Evolutionary conservation across 2,329 filamentous ascomycete genomes (phyloP).

Genomic region (Colletotrichum eleusines): DNA sequence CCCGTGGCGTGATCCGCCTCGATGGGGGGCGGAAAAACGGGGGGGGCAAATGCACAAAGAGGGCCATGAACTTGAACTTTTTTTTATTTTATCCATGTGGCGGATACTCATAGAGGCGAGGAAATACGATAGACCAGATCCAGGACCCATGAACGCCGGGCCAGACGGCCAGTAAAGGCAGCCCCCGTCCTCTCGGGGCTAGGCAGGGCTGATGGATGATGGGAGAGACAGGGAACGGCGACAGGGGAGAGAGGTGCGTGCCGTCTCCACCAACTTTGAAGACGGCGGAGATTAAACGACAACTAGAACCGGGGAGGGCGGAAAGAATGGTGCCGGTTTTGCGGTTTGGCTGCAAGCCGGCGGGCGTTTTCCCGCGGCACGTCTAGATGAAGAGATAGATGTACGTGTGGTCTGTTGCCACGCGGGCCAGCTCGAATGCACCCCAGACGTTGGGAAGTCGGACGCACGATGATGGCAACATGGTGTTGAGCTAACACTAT

Average conservation of each 20-base stretch:
- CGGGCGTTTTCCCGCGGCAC: background rate
- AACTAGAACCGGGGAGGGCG: constrained; percentile 2
- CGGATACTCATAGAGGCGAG: background rate
- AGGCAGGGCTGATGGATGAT: background rate
- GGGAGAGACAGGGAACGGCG: background rate
- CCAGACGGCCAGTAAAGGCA: background rate
- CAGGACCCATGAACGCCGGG: constrained; percentile 15
- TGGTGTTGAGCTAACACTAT: background rate
- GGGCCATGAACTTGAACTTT: constrained; percentile 13
- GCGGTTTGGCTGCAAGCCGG: background rate
- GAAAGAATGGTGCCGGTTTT: background rate
- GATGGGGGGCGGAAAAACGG: background rate
- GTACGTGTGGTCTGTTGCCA: background rate
- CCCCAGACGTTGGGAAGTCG: constrained; percentile 14
- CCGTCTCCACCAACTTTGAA: constrained; percentile 7
- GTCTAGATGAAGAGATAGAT: background rate
- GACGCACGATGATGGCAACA: background rate
- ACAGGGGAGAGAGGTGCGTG: background rate
- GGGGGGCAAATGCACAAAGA: background rate
- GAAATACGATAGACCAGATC: constrained; percentile 14
- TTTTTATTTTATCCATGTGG: background rate
- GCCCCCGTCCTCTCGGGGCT: background rate
- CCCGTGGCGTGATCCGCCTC: background rate
- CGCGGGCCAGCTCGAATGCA: background rate
- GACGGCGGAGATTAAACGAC: constrained; percentile 1